Base-by-base conservation (phyloP, 2,329 filamentous ascomycete genomes). In the Ophiocordyceps camponoti-saundersi region DNA sequence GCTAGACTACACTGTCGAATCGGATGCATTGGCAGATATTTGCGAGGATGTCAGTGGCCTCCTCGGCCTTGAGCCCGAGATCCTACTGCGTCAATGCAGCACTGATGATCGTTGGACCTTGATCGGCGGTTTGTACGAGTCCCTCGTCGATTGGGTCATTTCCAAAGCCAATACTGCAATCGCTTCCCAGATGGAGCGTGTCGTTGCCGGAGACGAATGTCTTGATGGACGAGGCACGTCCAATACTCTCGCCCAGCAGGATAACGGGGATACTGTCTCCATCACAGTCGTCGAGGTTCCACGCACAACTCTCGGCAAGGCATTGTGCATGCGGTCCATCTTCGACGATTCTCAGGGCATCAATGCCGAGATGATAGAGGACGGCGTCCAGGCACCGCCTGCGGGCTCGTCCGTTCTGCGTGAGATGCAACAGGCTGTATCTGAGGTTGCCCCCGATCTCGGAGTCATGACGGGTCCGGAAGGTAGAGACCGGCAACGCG, bases 321-420 rank as follows among this genome's bases (percentile, higher is more conserved):
- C 90, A 0, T 65, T 93, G n/a, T 79, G 85, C 13, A 79, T 98
- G 67, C 84, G 87, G 39, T 86, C 85, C 15, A 78, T 96, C 34
- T 98, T 98, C 56, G 90, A 98, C 54, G 92, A 96, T 56, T 77
- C 72, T n/a, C 70, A 82, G 20, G 92, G 92, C 46, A 95, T 98
- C 66, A 96, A 96, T 55, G 75, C 83, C 0, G 92, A 98, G 67
- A 96, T 98, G 89, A 94, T 90, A 57, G 82, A 90, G 51, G 92
- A 98, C 54, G 92, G 92, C 11, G 76, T 98, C 1, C 75, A 85
- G n/a, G 74, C 93, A 2, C 66, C 74, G 1, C 56, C 81, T 0
- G 79, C 79, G 1, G 84, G 85, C n/a, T 82, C 81, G 48, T 93
- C 90, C 0, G 82, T 96, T 11, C 61, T 90, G 15, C 80, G 84